Evolutionary conservation across 345 rosid genomes (phyloP).

Genomic region (Nephelium lappaceum): DNA sequence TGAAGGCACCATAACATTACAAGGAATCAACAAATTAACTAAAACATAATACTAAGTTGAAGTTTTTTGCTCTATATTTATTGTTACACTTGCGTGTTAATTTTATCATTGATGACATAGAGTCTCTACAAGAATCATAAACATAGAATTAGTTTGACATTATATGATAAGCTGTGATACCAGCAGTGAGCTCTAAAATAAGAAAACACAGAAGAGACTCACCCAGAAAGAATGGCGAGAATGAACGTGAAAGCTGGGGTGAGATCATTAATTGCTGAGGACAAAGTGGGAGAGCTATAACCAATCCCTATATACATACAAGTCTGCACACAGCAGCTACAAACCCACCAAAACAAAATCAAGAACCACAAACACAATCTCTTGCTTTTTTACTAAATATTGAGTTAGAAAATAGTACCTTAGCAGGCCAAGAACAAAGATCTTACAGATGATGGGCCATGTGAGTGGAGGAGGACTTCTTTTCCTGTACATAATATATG

Average conservation of each 20-base stretch:
- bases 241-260: constrained; percentile 17
- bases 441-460: constrained; percentile 19
- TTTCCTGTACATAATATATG: constrained; percentile 19
- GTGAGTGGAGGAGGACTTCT: constrained; percentile 30
- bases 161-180: no score
- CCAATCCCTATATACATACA: constrained; percentile 12
- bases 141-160: no score
- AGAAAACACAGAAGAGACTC: background rate
- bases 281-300: constrained; percentile 30
- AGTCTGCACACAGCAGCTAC: constrained; percentile 19
- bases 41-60: no score
- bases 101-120: no score
- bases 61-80: no score
- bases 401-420: constrained; percentile 14
- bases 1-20: constrained; percentile 10
- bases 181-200: no score
- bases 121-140: background rate
- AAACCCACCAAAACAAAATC: background rate
- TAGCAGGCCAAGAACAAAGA: constrained; percentile 33
- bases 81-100: no score
- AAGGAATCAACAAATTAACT: no score
- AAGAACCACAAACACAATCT: background rate
- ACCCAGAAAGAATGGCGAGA: constrained; percentile 25
- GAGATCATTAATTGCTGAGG: constrained; percentile 27
- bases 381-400: background rate